These are phyloP conservation scores for Diaporthe caulivora DNA, from an alignment of 2,329 filamentous ascomycete genomes.

Conservation along the genomic window DNA sequence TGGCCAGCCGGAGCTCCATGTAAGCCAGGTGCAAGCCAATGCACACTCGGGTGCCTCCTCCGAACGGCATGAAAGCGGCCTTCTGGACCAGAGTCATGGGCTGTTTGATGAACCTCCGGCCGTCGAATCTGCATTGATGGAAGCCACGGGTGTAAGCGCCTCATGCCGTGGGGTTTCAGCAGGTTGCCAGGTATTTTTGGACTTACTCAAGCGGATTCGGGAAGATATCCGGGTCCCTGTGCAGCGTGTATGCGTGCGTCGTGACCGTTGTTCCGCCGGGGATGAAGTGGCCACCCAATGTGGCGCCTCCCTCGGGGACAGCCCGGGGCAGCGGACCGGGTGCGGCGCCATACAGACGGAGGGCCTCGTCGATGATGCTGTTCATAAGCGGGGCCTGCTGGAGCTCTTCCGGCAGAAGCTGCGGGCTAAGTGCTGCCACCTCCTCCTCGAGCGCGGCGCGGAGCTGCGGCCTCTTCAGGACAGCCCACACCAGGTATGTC, in stretches of 20 bases:
- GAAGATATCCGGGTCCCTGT: conserved; percentile 41
- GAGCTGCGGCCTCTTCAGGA: conserved; percentile 36
- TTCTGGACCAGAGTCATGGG: conserved; percentile 48
- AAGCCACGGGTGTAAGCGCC: neutral
- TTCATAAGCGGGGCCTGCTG: conserved; percentile 48
- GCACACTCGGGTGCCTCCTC: conserved; percentile 62
- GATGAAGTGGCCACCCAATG: conserved; percentile 46
- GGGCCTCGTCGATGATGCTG: conserved; percentile 49
- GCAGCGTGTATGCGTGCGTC: conserved; percentile 53
- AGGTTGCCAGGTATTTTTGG: rapidly evolving
- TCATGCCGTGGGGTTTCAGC: no score
- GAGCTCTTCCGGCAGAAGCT: conserved; percentile 44
- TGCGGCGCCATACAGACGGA: conserved; percentile 49
- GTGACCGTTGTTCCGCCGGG: conserved; percentile 48
- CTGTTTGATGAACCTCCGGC: conserved; percentile 49
- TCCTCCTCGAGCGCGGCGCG: conserved; percentile 42
- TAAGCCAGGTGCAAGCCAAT: conserved; percentile 64
- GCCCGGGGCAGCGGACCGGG: conserved; percentile 47
- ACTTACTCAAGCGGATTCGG: conserved; percentile 15
- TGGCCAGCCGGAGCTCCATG: conserved; percentile 61
- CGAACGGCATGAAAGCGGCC: conserved; percentile 62
- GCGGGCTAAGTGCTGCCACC: conserved; percentile 42
- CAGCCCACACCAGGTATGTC: conserved; percentile 52
- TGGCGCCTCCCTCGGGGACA: conserved; percentile 45
- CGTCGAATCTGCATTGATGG: conserved; percentile 41